phyloP scores from a whole-genome alignment of 257 asterid species.

The Lycium ferocissimum region DNA sequence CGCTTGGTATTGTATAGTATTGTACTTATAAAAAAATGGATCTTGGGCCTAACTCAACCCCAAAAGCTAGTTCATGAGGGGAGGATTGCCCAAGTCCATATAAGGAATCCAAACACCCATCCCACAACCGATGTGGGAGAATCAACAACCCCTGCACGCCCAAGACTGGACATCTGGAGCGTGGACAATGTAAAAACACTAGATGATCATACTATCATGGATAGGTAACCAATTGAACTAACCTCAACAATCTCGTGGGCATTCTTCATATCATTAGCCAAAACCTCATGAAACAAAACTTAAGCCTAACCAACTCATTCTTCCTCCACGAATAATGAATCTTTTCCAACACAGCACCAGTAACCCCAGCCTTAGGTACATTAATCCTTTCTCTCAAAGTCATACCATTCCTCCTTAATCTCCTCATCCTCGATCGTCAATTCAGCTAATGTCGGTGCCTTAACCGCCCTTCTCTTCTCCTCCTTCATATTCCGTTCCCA shows the following conservation, averaged over 20 bases:
- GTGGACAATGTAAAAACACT: too few species aligned
- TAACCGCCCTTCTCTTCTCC: constrained; percentile 58
- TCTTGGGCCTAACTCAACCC: too few species aligned
- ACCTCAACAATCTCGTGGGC: constrained; percentile 98
- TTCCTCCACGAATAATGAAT: constrained; percentile 92
- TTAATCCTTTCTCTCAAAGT: constrained; percentile 83
- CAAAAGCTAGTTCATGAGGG: too few species aligned
- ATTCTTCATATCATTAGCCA: constrained; percentile 95
- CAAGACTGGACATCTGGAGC: too few species aligned
- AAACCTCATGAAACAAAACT: constrained; percentile 93
- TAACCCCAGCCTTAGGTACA: constrained; percentile 95
- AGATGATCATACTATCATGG: neutral
- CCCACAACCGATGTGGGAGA: too few species aligned
- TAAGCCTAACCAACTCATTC: constrained; percentile 87
- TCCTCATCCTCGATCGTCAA: constrained; percentile 89
- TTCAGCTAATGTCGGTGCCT: constrained; percentile 87
- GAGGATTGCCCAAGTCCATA: too few species aligned
- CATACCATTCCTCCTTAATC: constrained; percentile 91
- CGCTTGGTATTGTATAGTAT: too few species aligned
- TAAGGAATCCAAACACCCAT: too few species aligned
- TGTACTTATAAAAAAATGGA: too few species aligned
- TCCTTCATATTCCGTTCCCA: constrained; percentile 57
- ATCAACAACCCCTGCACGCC: too few species aligned
- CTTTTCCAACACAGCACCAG: constrained; percentile 86
- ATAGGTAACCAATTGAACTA: constrained; percentile 40